Conservation (phyloP, 2,329 filamentous ascomycete species). For the Xylaria sp. region DNA sequence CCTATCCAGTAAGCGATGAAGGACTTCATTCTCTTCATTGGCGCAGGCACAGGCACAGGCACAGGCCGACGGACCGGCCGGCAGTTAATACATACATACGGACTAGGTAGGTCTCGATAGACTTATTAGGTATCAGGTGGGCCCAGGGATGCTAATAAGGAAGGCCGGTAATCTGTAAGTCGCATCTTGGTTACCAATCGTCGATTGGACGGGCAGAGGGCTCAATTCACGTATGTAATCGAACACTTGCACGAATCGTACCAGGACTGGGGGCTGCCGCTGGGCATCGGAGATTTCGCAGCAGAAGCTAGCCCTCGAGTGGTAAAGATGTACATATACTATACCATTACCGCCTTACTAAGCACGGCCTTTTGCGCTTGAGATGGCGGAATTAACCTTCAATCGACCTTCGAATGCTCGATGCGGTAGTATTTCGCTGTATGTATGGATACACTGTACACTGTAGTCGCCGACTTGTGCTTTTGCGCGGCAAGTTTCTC, state of each 20-base stretch:
- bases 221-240: neutral
- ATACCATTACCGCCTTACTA: no score
- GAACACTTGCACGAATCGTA: neutral
- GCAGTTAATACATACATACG: no score
- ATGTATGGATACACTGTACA: no score
- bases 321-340: neutral
- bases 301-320: neutral
- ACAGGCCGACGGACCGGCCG: no score
- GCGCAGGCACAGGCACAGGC: constrained; percentile 1
- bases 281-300: neutral
- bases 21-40: constrained; percentile 16
- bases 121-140: neutral
- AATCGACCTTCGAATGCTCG: no score
- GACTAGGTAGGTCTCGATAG: neutral
- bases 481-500: no score
- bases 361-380: no score
- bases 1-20: neutral
- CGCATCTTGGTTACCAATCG: no score
- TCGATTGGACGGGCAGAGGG: neutral
- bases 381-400: no score
- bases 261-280: neutral
- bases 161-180: no score
- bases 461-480: no score
- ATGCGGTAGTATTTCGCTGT: no score
- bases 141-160: neutral